These are phyloP conservation scores for Pseudonectria buxi DNA, from an alignment of 2,329 filamentous ascomycete species.

Conservation along the genomic window DNA sequence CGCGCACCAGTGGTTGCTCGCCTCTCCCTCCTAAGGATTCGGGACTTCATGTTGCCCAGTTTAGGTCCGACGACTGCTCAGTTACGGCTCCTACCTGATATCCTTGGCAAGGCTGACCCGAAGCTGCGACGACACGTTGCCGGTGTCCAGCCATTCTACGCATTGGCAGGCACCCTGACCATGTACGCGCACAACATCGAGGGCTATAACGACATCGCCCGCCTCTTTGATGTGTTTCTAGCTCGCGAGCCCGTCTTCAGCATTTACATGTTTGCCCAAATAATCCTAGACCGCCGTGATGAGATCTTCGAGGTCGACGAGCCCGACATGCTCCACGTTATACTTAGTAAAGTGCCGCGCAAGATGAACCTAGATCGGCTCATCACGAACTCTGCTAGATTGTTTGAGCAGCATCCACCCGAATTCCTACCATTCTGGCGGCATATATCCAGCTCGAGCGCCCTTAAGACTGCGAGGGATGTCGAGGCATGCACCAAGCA, in stretches of 20 bases:
- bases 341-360: constrained; percentile 78
- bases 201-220: constrained; percentile 78
- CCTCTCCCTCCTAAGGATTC: constrained; percentile 83
- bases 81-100: constrained; percentile 77
- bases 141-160: constrained; percentile 79
- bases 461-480: constrained; percentile 73
- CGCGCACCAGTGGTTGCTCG: constrained; percentile 63
- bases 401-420: constrained; percentile 65
- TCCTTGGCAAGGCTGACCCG: constrained; percentile 67
- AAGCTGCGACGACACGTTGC: constrained; percentile 69
- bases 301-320: constrained; percentile 91
- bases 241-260: constrained; percentile 81
- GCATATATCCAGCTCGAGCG: constrained; percentile 66
- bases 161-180: constrained; percentile 85
- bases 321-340: constrained; percentile 85
- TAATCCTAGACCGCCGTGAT: constrained; percentile 70
- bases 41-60: constrained; percentile 95
- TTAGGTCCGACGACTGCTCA: constrained; percentile 76
- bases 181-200: constrained; percentile 96
- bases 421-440: constrained; percentile 66
- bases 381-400: constrained; percentile 55
- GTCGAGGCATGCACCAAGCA: constrained; percentile 43
- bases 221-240: constrained; percentile 87
- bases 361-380: constrained; percentile 74
- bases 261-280: constrained; percentile 87